Conservation (phyloP, 2,329 filamentous ascomycete genomes). For the Ceratocystis albifundus region DNA sequence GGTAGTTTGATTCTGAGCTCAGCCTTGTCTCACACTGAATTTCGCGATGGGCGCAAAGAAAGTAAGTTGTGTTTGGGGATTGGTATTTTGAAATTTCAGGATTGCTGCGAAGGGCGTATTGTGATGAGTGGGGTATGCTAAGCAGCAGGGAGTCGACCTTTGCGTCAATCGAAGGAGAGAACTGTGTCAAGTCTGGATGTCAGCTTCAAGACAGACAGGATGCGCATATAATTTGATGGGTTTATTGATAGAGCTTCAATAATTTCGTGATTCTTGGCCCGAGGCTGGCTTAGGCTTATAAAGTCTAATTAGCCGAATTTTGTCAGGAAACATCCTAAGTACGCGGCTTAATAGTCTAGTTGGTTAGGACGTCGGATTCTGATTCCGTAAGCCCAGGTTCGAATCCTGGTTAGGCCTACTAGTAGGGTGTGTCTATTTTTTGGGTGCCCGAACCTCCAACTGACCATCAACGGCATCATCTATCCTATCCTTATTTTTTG, state of each 20-base stretch:
- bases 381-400: constrained; percentile 23
- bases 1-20: constrained; percentile 11
- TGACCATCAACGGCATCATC: too few relatives aligned
- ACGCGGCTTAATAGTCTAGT: constrained; percentile 23
- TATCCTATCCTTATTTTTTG: too few relatives aligned
- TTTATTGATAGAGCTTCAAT: constrained; percentile 1
- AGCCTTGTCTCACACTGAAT: constrained; percentile 21
- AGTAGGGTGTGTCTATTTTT: not conserved
- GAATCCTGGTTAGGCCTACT: constrained; percentile 22
- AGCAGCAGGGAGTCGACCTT: not conserved
- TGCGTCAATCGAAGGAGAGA: not conserved
- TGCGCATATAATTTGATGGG: not conserved
- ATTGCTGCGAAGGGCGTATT: not conserved
- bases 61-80: constrained; percentile 3
- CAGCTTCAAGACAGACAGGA: not conserved
- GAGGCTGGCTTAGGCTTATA: rapidly evolving
- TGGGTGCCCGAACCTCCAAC: too few relatives aligned
- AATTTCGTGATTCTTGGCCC: not conserved
- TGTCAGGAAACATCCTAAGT: not conserved
- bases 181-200: not conserved
- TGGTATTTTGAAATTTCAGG: not conserved
- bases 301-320: not conserved
- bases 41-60: constrained; percentile 20
- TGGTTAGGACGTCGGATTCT: constrained; percentile 24
- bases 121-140: not conserved